Percentiles rank a stretch among this genome's conserved stretches.
Conservation (phyloP, 1,139 yeast genomes). For the Meyerozyma carpophila region DNA sequence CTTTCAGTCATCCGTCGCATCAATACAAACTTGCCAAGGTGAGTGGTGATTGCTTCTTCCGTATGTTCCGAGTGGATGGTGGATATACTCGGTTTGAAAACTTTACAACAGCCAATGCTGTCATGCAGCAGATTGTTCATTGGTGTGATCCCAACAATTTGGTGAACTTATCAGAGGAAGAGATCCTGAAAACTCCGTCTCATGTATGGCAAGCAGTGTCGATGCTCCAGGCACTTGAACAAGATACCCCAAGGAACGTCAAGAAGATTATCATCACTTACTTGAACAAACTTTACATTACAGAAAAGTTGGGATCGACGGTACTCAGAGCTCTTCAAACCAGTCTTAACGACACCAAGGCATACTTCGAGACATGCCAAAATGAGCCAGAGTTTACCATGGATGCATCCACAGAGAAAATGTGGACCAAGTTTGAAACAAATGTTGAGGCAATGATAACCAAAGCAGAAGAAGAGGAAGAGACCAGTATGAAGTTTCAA, state of each 20-base stretch:
- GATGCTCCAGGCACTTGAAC: constrained; percentile 47
- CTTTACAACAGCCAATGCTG: constrained; percentile 48
- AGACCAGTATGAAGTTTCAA: background rate
- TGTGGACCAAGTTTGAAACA: constrained; percentile 40
- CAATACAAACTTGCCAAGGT: constrained; percentile 63
- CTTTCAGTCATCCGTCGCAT: constrained; percentile 71
- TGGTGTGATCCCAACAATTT: constrained; percentile 84
- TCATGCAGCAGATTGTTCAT: constrained; percentile 69
- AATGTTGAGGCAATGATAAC: constrained; percentile 22
- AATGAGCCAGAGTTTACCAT: constrained; percentile 26
- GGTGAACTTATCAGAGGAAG: constrained; percentile 45
- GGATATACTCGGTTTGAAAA: constrained; percentile 21
- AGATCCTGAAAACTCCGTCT: constrained; percentile 35
- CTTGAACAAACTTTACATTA: constrained; percentile 42
- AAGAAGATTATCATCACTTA: constrained; percentile 53
- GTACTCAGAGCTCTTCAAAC: constrained; percentile 27
- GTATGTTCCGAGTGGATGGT: constrained; percentile 46
- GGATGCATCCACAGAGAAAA: constrained; percentile 43
- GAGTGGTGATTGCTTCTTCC: constrained; percentile 60
- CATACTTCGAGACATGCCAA: constrained; percentile 18
- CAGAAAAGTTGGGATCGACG: constrained; percentile 24
- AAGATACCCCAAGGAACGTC: constrained; percentile 46
- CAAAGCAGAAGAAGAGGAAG: constrained; percentile 16
- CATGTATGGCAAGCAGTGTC: constrained; percentile 59
- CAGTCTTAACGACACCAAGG: constrained; percentile 31